Percentiles rank a stretch among this genome's conserved stretches.
Evolutionary conservation across 176 grass and related monocot species (phyloP).

Genomic region (Oryza rufipogon): DNA sequence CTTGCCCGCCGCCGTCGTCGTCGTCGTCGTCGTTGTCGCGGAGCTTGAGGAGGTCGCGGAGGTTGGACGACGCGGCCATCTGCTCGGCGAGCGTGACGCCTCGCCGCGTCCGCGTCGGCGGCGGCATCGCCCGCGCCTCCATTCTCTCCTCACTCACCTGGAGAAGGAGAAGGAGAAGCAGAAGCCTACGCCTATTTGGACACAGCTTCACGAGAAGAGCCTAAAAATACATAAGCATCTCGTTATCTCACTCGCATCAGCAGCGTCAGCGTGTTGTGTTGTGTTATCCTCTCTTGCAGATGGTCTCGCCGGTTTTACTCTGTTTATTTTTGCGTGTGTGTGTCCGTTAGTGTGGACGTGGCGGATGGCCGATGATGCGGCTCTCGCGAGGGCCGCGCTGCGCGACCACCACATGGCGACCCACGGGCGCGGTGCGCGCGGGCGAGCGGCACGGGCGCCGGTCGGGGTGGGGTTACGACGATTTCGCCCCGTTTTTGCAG

Average conservation of each 20-base stretch:
- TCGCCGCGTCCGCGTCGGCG: conserved; percentile 33
- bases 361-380: neutral
- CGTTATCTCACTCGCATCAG: neutral
- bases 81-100: conserved; percentile 80
- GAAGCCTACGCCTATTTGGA: neutral
- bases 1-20: neutral
- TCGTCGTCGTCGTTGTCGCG: conserved; percentile 31
- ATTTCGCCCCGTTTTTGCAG: neutral
- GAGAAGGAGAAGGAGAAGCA: no score
- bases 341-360: neutral
- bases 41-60: conserved; percentile 58
- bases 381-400: no score
- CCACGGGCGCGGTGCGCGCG: no score
- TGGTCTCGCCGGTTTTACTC: no score
- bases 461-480: neutral
- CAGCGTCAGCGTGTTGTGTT: neutral
- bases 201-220: neutral
- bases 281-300: neutral
- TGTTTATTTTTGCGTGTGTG: no score
- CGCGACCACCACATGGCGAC: conserved; percentile 22
- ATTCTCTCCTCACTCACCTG: conserved; percentile 3
- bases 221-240: neutral
- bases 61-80: conserved; percentile 65
- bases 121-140: conserved; percentile 31
- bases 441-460: neutral